Percentiles rank a stretch among this genome's conserved stretches.
Conservation (phyloP, 805 yeast genomes). For the Starmerella bombicola region DNA sequence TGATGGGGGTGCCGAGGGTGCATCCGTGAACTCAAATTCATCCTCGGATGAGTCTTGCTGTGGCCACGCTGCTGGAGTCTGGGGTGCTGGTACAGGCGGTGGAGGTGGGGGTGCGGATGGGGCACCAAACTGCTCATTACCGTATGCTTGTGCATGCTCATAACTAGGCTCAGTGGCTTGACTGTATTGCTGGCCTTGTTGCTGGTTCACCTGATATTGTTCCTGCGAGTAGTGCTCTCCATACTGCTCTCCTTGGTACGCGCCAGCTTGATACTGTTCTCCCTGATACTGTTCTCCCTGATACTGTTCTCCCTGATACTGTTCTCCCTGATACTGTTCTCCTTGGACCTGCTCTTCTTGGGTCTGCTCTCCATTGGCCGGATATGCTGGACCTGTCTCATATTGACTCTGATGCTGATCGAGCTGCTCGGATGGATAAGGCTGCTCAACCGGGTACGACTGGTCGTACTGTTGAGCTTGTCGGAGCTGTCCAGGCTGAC, state of each 20-base stretch:
- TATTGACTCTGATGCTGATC: too few relatives aligned
- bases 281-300: too few relatives aligned
- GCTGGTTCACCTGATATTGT: background rate
- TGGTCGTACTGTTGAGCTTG: background rate
- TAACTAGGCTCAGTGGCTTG: background rate
- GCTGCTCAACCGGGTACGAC: too few relatives aligned
- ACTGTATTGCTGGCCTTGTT: background rate
- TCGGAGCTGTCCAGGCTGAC: background rate
- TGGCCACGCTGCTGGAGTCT: background rate
- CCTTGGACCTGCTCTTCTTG: slow-evolving; percentile 1
- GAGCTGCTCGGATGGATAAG: too few relatives aligned
- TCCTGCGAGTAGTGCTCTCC: background rate
- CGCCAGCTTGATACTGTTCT: background rate
- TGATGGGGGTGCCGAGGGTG: slow-evolving; percentile 26
- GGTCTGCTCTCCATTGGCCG: too few relatives aligned
- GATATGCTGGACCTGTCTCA: too few relatives aligned
- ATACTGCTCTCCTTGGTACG: background rate
- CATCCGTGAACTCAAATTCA: slow-evolving; percentile 14
- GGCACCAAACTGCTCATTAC: slow-evolving; percentile 26
- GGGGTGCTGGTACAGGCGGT: slow-evolving; percentile 22
- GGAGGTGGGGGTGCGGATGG: slow-evolving; percentile 26
- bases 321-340: background rate
- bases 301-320: too few relatives aligned
- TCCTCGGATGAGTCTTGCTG: too few relatives aligned
- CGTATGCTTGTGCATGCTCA: background rate